These are phyloP conservation scores for Ocimum tenuiflorum DNA, from an alignment of 257 asterid species.

Conservation along the genomic window DNA sequence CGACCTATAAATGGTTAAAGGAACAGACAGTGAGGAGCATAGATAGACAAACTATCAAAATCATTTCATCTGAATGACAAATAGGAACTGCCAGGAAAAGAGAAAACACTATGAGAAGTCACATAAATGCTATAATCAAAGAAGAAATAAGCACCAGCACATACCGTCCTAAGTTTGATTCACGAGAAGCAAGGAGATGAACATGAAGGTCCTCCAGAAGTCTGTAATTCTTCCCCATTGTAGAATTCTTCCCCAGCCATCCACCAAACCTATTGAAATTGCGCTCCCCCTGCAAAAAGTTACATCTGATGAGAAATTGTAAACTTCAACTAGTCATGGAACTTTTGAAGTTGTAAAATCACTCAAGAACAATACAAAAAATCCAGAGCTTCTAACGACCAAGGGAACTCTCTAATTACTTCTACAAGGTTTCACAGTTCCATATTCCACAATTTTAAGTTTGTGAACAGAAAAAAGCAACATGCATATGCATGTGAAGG, in stretches of 20 bases:
- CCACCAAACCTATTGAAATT: conserved; percentile 96
- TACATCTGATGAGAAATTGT: neutral
- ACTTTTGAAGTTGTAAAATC: neutral
- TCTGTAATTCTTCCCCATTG: conserved; percentile 73
- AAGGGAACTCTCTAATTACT: neutral
- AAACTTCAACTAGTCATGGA: neutral
- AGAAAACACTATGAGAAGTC: neutral
- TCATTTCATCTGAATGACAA: neutral
- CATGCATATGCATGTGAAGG: no score
- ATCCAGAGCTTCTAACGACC: neutral
- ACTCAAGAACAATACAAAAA: conserved; percentile 2
- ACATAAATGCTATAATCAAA: neutral
- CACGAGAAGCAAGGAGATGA: conserved; percentile 86
- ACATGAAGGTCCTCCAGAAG: conserved; percentile 88
- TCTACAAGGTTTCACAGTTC: no score
- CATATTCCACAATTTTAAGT: no score
- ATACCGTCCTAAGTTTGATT: conserved; percentile 79
- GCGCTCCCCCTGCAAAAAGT: conserved; percentile 75
- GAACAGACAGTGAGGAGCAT: conserved; percentile 11
- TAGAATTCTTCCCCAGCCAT: conserved; percentile 98
- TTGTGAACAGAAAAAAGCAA: no score
- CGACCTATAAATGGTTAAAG: conserved; percentile 41
- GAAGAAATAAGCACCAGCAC: neutral
- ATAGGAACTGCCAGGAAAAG: neutral
- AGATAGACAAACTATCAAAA: neutral